Evolutionary conservation across 352 stramenopile genomes (phyloP), one percentile per base, ranked within the genome.

Genomic region (Phytophthora fragariaefolia): DNA sequence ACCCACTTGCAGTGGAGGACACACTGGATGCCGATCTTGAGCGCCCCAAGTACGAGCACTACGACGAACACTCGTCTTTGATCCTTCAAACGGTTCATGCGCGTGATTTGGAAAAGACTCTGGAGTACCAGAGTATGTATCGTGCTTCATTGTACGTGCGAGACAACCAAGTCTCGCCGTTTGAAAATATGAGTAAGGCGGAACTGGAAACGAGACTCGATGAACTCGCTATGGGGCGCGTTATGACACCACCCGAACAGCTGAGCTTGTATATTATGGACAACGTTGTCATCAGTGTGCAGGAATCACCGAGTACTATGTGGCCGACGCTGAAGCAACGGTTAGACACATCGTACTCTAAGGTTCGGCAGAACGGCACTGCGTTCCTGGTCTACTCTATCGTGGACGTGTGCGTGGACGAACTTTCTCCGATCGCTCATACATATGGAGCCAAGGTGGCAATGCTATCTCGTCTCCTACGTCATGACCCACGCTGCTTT

Each of bases 1-100:
- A 97, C 32, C 89, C 89, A 1, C 78, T 97, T 6, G 87, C 89
- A 1, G 83, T 97, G 12, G 87, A 97, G 66, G 88, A 97, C 56
- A 87, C 77, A 1, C 66, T 97, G 28, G 89, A 94, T 55, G 68
- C 93, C 0, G 87, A 92, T 48, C 74, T 84, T 4, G 83, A 93
- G 56, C 80, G 89, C 0, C 87, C 86, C 9, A 97, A 97, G 66
- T 93, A 92, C 57, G 89, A 97, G 27, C 77, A 86, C 24, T 97
- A 95, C 66, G 86, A 95, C 20, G 89, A 94, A 23, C 88, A 97
- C 58, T 87, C 84, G 40, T 91, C 81, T 4, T 55, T 97, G 32
- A 77, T 95, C 30, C 67, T 95, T 17, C 83, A 92, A 60, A 89
- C 80, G 3, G 73, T 91, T 18, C 79, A 89, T 30, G 73, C 83